These are phyloP conservation scores for Sechiopsis laciniata DNA, from an alignment of 306 rosid genomes.

Conservation along the genomic window DNA sequence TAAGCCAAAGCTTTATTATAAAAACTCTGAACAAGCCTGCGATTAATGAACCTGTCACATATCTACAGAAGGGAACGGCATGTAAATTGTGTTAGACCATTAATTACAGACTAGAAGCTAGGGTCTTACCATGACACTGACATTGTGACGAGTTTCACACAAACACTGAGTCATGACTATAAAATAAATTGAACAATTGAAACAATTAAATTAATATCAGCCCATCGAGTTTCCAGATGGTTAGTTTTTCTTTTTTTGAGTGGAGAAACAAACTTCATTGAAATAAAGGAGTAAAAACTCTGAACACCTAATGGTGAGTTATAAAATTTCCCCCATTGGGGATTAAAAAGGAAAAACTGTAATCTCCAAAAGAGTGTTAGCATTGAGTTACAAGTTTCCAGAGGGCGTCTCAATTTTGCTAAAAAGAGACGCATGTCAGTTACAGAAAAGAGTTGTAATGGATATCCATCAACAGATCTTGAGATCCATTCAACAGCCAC, in stretches of 20 bases:
- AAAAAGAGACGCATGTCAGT: neutral
- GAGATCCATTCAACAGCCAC: neutral
- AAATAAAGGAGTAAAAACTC: too few relatives aligned
- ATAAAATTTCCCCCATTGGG: too few relatives aligned
- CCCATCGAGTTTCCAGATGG: neutral
- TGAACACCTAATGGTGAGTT: too few relatives aligned
- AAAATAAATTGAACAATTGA: neutral
- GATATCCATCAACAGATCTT: neutral
- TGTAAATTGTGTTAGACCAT: slow-evolving; percentile 19
- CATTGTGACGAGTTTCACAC: neutral
- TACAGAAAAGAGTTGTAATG: neutral
- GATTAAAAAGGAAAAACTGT: too few relatives aligned
- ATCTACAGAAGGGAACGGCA: slow-evolving; percentile 45
- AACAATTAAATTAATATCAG: slow-evolving; percentile 5
- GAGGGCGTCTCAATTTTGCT: neutral
- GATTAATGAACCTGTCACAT: slow-evolving; percentile 83
- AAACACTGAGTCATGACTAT: neutral
- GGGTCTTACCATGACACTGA: neutral
- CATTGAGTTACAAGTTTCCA: too few relatives aligned
- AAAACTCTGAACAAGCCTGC: slow-evolving; percentile 70
- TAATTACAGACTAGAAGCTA: neutral
- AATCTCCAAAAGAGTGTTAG: too few relatives aligned
- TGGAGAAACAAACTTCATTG: too few relatives aligned
- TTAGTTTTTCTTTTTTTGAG: too few relatives aligned
- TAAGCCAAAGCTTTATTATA: slow-evolving; percentile 78